Evolutionary conservation across 768 basidiomycete genomes (phyloP), one percentile per base, ranked within the genome.

Genomic region (Pseudohyphozyma bogoriensis): DNA sequence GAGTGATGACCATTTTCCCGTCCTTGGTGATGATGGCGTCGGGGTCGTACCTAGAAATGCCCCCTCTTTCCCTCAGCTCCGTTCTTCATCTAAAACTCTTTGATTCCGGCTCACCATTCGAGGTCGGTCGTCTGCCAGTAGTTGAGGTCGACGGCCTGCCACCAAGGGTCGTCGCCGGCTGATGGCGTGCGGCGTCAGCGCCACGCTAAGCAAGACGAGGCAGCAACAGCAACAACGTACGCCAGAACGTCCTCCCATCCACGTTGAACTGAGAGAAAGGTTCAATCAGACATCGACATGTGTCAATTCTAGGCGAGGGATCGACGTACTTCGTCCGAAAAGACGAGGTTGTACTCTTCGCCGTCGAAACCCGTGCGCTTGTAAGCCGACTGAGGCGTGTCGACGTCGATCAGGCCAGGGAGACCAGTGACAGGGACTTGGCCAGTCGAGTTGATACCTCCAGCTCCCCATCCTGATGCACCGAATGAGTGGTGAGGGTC

Each of bases 311-410:
- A 1, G n/a, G 11, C 18, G n/a, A n/a, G 2, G 13, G 18, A 18
- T 8, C 31, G 8, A 32, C 47, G 2, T 31, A 32, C 47, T 20
- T 88, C 86, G 72, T 88, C 87, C 58, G 86, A 89, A 76, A 91
- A 97, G 2, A 88, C 85, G 35, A 99, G 82, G 56, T 84, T 77
- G 71, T 89, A 92, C 10, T 78, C 74, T 58, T 85, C 77, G 2
- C 91, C 92, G 70, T 95, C 89, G 65, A 79, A 86, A 5, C 78
- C 70, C 3, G 57, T 63, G 24, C 69, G 59, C 8, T 47, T 57
- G n/a, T 28, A 26, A 5, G 28, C 20, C 4, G n/a, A 22, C 24
- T 22, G n/a, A 4, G 51, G 51, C 79, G 50, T 64, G 51, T 4
- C 51, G 63, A 4, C 55, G 74, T 97, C 93, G 67, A 97, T 80